Percentiles rank a stretch among this genome's conserved stretches.
Conservation (phyloP, 2,329 filamentous ascomycete species). For the Fusarium torulosum region DNA sequence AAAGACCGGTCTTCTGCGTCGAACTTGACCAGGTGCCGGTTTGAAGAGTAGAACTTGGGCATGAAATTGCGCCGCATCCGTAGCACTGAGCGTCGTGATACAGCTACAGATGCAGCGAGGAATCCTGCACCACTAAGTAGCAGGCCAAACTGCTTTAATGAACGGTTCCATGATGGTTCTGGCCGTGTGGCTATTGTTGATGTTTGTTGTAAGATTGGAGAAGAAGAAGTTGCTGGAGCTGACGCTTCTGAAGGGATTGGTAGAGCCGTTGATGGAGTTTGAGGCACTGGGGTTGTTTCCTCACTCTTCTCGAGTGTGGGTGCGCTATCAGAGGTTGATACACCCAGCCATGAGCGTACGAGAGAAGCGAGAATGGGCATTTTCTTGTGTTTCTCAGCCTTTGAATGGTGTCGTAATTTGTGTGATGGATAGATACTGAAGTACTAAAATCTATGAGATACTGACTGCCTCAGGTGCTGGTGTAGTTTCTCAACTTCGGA, state of each 20-base stretch:
- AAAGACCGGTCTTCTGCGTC: conserved; percentile 56
- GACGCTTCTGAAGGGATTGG: conserved; percentile 2
- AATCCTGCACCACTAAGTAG: conserved; percentile 83
- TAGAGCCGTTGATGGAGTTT: conserved; percentile 26
- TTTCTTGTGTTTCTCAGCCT: not conserved
- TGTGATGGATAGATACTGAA: conserved; percentile 7
- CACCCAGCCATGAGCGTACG: conserved; percentile 34
- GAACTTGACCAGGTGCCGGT: conserved; percentile 53
- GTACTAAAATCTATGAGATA: conserved; percentile 8
- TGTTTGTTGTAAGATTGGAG: conserved; percentile 1
- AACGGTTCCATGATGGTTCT: conserved; percentile 57
- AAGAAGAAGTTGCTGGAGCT: conserved; percentile 2
- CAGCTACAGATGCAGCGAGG: conserved; percentile 75
- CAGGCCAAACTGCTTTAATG: conserved; percentile 72
- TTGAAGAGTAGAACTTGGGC: conserved; percentile 79
- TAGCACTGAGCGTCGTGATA: conserved; percentile 78
- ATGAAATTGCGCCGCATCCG: conserved; percentile 71
- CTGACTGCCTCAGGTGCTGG: not conserved
- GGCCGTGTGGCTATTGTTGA: not conserved
- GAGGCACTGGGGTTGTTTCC: conserved; percentile 33
- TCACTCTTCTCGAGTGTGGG: conserved; percentile 6
- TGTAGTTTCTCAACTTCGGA: conserved; percentile 3
- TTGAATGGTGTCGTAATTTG: not conserved
- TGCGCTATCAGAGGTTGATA: conserved; percentile 31
- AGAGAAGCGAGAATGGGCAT: conserved; percentile 32